These are phyloP conservation scores for Poronia punctata DNA, from an alignment of 495 filamentous ascomycete species.

Conservation along the genomic window DNA sequence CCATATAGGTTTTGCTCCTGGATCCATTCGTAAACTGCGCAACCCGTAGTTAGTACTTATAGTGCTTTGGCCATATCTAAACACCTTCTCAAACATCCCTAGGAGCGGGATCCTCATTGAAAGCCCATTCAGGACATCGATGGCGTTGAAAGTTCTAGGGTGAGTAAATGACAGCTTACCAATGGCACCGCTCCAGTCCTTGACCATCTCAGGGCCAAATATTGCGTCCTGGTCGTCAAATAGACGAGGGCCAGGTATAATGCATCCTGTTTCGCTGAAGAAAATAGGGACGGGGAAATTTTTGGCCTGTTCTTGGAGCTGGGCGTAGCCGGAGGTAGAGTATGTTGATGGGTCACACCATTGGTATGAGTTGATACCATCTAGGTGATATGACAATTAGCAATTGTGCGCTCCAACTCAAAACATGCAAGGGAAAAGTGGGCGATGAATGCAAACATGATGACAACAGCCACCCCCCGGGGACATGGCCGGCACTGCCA, in stretches of 20 bases:
- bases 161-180: too few relatives aligned
- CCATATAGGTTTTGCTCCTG: slow-evolving; percentile 81
- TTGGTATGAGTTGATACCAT: slow-evolving; percentile 77
- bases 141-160: too few relatives aligned
- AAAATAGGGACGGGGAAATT: slow-evolving; percentile 69
- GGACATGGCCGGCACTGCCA: neutral
- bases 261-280: slow-evolving; percentile 80
- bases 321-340: slow-evolving; percentile 59
- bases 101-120: too few relatives aligned
- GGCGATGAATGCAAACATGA: neutral
- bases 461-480: neutral
- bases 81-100: too few relatives aligned
- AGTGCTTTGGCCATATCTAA: too few relatives aligned
- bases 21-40: slow-evolving; percentile 65
- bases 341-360: slow-evolving; percentile 72
- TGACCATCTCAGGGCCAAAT: slow-evolving; percentile 62
- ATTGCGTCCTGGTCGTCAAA: slow-evolving; percentile 76
- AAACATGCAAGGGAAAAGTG: neutral
- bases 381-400: neutral
- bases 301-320: slow-evolving; percentile 47
- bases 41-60: neutral
- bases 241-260: slow-evolving; percentile 54
- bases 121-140: too few relatives aligned
- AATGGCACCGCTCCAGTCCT: slow-evolving; percentile 75
- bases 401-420: neutral